These are phyloP conservation scores for Proliferodiscus dingleyae DNA, from an alignment of 2,329 filamentous ascomycete species.

Conservation along the genomic window DNA sequence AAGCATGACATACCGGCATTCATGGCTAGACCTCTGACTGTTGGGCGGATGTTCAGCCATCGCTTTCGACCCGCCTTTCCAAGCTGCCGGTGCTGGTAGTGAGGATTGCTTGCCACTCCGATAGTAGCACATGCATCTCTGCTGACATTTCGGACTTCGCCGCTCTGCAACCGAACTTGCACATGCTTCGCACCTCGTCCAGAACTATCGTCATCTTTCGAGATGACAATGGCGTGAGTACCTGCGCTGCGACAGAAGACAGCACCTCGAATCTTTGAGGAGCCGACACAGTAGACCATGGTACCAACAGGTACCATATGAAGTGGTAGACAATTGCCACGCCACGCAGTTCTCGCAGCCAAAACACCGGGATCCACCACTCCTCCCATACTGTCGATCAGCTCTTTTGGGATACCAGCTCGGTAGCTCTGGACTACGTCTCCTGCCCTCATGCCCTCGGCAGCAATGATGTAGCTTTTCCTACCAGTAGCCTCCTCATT, in stretches of 20 bases:
- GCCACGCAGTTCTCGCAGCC: conserved; percentile 87
- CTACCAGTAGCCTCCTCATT: conserved; percentile 67
- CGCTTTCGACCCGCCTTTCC: conserved; percentile 92
- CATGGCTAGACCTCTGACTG: conserved; percentile 97
- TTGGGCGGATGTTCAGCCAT: conserved; percentile 91
- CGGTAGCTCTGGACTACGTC: conserved; percentile 92
- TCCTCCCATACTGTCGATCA: conserved; percentile 90
- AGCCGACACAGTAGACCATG: conserved; percentile 84
- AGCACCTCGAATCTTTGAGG: conserved; percentile 64
- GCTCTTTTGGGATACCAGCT: conserved; percentile 77
- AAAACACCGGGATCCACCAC: conserved; percentile 91
- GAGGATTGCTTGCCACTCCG: conserved; percentile 87
- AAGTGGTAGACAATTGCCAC: conserved; percentile 90
- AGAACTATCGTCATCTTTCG: conserved; percentile 75
- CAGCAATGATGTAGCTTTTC: conserved; percentile 90
- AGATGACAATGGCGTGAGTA: conserved; percentile 81
- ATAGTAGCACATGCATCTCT: conserved; percentile 93
- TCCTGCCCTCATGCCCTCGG: conserved; percentile 87
- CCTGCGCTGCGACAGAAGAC: conserved; percentile 95
- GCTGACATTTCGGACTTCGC: conserved; percentile 83
- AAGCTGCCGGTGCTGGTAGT: conserved; percentile 83
- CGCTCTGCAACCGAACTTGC: conserved; percentile 82
- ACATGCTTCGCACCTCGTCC: conserved; percentile 70
- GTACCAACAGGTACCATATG: conserved; percentile 97
- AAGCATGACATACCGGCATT: conserved; percentile 66